A percentile compares a stretch with the other conserved stretches of the same genome.
These are phyloP conservation scores for Benincasa hispida DNA, from an alignment of 306 rosid genomes.

Conservation along the genomic window DNA sequence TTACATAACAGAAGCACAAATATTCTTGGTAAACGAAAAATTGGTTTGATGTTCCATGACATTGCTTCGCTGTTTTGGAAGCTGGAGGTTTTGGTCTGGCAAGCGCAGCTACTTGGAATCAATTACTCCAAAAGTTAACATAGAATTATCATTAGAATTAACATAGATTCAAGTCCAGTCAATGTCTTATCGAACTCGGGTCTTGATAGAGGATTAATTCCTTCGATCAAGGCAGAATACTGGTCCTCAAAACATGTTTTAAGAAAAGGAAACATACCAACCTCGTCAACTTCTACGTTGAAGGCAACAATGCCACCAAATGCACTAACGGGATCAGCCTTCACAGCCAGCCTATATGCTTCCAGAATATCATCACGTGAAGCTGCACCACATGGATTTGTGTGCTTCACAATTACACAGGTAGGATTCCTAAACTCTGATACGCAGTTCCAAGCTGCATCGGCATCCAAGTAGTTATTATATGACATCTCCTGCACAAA, in stretches of 20 bases:
- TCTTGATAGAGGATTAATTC: not conserved
- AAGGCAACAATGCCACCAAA: slow-evolving; percentile 96
- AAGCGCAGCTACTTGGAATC: not conserved
- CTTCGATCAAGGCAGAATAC: not conserved
- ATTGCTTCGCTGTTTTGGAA: not conserved
- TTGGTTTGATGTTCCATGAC: not conserved
- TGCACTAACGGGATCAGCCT: slow-evolving; percentile 93
- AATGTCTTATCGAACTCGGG: not conserved
- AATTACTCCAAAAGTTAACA: not conserved
- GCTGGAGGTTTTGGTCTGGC: not conserved
- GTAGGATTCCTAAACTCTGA: slow-evolving; percentile 68
- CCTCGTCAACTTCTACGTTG: slow-evolving; percentile 85
- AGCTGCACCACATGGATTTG: slow-evolving; percentile 95
- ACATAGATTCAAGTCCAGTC: not conserved
- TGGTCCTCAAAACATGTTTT: not conserved
- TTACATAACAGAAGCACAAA: not conserved
- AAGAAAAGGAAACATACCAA: slow-evolving; percentile 8
- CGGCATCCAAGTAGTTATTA: slow-evolving; percentile 88
- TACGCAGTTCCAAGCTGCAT: slow-evolving; percentile 97
- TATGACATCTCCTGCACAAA: slow-evolving; percentile 79
- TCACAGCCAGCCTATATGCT: slow-evolving; percentile 86
- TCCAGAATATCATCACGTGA: slow-evolving; percentile 82
- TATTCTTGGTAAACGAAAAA: not conserved
- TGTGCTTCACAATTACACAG: slow-evolving; percentile 83
- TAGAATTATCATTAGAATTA: not conserved